Conservation (phyloP, 225 moss, liverwort and hornwort species). For the Pleurozium schreberi region DNA sequence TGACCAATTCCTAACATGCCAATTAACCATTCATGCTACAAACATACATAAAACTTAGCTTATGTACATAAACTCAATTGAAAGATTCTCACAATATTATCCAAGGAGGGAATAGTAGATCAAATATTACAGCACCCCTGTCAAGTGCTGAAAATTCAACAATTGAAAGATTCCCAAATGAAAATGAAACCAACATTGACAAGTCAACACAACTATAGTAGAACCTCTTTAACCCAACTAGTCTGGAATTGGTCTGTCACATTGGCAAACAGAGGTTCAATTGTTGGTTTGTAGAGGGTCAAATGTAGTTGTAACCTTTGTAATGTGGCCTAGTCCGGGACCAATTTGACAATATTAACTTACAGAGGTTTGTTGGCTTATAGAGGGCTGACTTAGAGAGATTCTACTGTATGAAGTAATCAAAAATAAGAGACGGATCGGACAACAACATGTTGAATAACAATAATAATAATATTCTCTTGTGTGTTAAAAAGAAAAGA, state of each 20-base stretch:
- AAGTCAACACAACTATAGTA: background rate
- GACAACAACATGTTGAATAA: background rate
- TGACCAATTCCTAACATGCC: background rate
- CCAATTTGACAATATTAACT: too few species aligned
- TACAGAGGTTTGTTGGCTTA: too few species aligned
- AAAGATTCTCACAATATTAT: background rate
- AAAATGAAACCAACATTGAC: background rate
- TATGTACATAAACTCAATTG: background rate
- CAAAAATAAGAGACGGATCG: background rate
- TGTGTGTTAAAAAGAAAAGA: background rate
- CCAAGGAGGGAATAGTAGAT: background rate
- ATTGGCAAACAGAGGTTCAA: too few species aligned
- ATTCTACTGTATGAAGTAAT: too few species aligned
- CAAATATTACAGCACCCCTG: too few species aligned
- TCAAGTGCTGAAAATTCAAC: background rate
- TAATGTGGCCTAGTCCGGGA: too few species aligned
- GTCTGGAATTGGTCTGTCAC: too few species aligned
- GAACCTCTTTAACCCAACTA: too few species aligned
- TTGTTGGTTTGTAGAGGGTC: too few species aligned
- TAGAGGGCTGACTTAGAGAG: too few species aligned
- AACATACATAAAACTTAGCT: background rate
- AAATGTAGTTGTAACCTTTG: too few species aligned
- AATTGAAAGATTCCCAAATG: background rate
- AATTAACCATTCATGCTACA: background rate
- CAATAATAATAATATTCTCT: background rate